A percentile compares a stretch with the other conserved stretches of the same genome.
Evolutionary conservation across 2,329 filamentous ascomycete species (phyloP).

Genomic region (Fusarium napiforme): DNA sequence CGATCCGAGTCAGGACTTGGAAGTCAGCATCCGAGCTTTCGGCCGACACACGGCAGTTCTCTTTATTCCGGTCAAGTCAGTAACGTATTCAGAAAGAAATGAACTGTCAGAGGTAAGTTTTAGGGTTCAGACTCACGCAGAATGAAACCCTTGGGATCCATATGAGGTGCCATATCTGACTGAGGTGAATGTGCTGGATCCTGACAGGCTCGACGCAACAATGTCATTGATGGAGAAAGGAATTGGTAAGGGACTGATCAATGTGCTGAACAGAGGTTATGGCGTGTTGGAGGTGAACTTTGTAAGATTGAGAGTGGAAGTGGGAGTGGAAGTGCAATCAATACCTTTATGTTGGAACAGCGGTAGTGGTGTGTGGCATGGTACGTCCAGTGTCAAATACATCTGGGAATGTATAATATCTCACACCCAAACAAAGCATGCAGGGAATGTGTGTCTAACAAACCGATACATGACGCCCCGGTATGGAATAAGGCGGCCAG

Average conservation of each 20-base stretch:
- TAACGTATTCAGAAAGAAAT: not conserved
- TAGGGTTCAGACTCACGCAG: conserved; percentile 6
- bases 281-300: not conserved
- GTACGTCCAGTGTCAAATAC: not conserved
- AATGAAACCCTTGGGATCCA: conserved; percentile 26
- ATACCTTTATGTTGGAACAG: conserved; percentile 20
- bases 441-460: not conserved
- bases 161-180: conserved; percentile 24
- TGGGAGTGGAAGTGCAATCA: not conserved
- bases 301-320: not conserved
- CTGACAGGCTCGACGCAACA: conserved; percentile 18
- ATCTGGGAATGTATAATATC: not conserved
- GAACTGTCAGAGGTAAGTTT: not conserved
- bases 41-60: conserved; percentile 44
- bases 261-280: not conserved
- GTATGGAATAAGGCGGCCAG: conserved; percentile 6
- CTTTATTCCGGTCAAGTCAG: conserved; percentile 29
- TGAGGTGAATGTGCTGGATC: conserved; percentile 4
- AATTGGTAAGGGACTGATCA: not conserved
- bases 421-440: not conserved
- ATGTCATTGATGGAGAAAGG: conserved; percentile 22
- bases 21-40: conserved; percentile 37
- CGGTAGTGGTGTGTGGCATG: not conserved
- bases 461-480: conserved; percentile 2
- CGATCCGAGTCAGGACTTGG: conserved; percentile 41